Evolutionary conservation across 345 rosid species (phyloP).

Genomic region (Eucalyptus marginata): DNA sequence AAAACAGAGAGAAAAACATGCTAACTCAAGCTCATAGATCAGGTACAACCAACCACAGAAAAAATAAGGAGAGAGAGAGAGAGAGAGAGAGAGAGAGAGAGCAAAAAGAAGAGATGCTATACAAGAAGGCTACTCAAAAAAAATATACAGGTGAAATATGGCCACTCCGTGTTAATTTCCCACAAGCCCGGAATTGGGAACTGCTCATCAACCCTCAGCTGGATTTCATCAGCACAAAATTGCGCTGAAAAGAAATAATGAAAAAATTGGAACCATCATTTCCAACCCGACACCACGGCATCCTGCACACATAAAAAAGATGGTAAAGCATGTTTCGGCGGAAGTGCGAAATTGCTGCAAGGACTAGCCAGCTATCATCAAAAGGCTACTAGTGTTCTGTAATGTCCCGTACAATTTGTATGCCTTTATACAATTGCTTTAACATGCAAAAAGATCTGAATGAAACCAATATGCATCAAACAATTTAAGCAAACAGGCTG

Average conservation of each 20-base stretch:
- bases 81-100: neutral
- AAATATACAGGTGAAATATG: slow-evolving; percentile 21
- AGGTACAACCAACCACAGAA: neutral
- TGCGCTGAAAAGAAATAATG: slow-evolving; percentile 44
- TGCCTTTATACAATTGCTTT: neutral
- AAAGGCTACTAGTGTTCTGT: neutral
- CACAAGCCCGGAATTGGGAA: slow-evolving; percentile 4
- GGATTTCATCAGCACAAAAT: slow-evolving; percentile 26
- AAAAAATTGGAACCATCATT: slow-evolving; percentile 42
- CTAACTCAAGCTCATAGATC: neutral
- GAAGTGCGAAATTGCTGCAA: neutral
- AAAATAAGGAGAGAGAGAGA: neutral
- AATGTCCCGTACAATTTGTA: neutral
- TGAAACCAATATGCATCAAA: neutral
- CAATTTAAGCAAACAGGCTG: neutral
- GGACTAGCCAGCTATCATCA: neutral
- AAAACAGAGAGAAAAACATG: neutral
- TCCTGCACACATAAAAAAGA: slow-evolving; percentile 33
- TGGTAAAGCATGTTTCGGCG: neutral
- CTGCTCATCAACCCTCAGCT: slow-evolving; percentile 2
- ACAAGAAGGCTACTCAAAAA: slow-evolving; percentile 16
- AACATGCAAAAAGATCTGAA: neutral
- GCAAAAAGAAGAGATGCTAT: slow-evolving; percentile 9
- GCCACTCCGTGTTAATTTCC: slow-evolving; percentile 1
- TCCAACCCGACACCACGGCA: slow-evolving; percentile 23